A percentile compares a stretch with the other conserved stretches of the same genome.
Evolutionary conservation across 2,329 filamentous ascomycete species (phyloP).

Genomic region (Intubia oerlemansii): DNA sequence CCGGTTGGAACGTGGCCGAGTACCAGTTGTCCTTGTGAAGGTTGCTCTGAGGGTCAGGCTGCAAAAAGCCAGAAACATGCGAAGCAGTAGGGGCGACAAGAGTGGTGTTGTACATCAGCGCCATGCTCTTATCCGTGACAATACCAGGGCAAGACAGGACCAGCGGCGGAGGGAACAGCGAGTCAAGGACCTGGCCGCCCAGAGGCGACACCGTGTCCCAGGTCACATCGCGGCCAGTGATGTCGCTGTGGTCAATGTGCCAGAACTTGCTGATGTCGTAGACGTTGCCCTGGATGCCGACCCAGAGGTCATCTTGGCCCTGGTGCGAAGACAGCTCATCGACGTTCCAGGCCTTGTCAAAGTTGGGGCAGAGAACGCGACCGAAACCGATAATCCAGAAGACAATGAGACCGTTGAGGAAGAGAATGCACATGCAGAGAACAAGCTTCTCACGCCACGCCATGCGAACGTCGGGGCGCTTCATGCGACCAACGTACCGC

Average conservation of each 20-base stretch:
- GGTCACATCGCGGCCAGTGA: constrained; percentile 30
- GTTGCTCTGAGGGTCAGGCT: constrained; percentile 31
- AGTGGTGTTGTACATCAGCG: constrained; percentile 44
- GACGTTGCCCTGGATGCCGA: constrained; percentile 69
- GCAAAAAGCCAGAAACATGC: constrained; percentile 48
- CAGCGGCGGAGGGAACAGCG: constrained; percentile 71
- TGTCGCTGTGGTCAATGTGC: constrained; percentile 66
- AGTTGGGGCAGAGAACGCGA: constrained; percentile 69
- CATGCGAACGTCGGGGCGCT: constrained; percentile 86
- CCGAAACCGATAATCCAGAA: constrained; percentile 90
- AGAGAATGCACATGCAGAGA: constrained; percentile 54
- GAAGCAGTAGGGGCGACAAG: constrained; percentile 29
- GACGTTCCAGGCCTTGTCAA: constrained; percentile 67
- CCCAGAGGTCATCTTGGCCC: constrained; percentile 60
- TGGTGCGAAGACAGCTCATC: constrained; percentile 50
- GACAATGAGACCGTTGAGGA: constrained; percentile 63
- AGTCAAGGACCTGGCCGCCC: constrained; percentile 56
- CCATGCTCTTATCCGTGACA: constrained; percentile 33
- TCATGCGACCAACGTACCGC: constrained; percentile 76
- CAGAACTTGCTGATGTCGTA: constrained; percentile 88
- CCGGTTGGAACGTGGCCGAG: constrained; percentile 45
- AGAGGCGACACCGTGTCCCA: constrained; percentile 51
- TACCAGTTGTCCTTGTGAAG: constrained; percentile 60
- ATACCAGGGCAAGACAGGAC: constrained; percentile 53
- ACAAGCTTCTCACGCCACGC: constrained; percentile 94